Conservation (phyloP, 768 basidiomycete genomes). For the Leccinum rimulosum region DNA sequence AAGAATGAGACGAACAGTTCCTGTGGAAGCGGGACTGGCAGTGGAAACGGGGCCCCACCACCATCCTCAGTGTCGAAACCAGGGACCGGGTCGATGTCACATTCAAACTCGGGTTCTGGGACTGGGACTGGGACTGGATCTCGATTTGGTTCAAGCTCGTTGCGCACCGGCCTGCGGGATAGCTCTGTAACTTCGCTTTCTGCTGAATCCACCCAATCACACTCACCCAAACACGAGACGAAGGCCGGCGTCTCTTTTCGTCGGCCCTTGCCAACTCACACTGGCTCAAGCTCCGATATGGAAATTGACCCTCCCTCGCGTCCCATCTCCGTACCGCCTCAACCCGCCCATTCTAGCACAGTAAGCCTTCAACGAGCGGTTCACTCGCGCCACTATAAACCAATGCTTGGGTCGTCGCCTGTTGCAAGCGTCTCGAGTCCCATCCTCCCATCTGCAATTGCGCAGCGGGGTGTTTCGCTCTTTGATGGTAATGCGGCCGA, state of each 20-base stretch:
- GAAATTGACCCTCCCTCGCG: constrained; percentile 26
- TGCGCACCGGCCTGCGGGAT: constrained; percentile 23
- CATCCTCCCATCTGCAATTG: constrained; percentile 2
- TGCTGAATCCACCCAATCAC: constrained; percentile 20
- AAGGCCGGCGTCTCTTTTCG: constrained; percentile 6
- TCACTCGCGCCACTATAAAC: constrained; percentile 5
- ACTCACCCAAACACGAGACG: constrained; percentile 1
- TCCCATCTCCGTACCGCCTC: constrained; percentile 20
- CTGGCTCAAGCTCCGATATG: constrained; percentile 19
- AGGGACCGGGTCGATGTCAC: constrained; percentile 22
- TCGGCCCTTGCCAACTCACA: constrained; percentile 9
- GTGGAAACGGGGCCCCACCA: constrained; percentile 13
- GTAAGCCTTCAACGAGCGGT: background rate
- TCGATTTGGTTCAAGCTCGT: constrained; percentile 21
- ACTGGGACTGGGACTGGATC: constrained; percentile 25
- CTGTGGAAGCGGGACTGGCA: constrained; percentile 14
- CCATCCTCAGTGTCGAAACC: constrained; percentile 19
- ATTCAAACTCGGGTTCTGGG: constrained; percentile 23
- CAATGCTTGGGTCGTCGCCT: constrained; percentile 12
- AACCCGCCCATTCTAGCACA: constrained; percentile 2
- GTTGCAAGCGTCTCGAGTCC: constrained; percentile 23
- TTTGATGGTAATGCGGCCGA: constrained; percentile 8
- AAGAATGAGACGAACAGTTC: constrained; percentile 12
- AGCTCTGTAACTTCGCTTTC: constrained; percentile 33
- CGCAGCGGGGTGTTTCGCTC: background rate